Percentiles rank a stretch among this genome's conserved stretches.
Evolutionary conservation across 2,329 filamentous ascomycete species (phyloP).

Genomic region (Chrysoporthe puriensis): DNA sequence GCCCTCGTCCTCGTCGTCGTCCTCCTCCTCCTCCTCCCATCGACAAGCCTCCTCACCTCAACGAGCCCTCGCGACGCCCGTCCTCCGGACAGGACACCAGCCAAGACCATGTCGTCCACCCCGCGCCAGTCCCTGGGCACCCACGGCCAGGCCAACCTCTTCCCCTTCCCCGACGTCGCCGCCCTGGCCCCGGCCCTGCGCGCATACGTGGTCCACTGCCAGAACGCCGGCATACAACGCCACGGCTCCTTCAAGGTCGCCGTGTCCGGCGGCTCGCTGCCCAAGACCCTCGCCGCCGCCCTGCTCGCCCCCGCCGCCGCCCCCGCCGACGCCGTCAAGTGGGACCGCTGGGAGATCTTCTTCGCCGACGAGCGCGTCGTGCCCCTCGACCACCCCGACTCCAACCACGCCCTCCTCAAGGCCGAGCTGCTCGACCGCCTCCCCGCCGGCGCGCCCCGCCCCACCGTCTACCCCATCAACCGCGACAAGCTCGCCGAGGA

Average conservation of each 20-base stretch:
- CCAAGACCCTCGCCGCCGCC: conserved; percentile 82
- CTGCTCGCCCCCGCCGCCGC: conserved; percentile 64
- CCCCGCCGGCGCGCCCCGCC: conserved; percentile 64
- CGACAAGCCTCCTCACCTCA: too few species aligned
- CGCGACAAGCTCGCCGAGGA: conserved; percentile 62
- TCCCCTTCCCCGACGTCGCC: conserved; percentile 72
- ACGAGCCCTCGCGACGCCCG: too few species aligned
- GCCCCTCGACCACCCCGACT: conserved; percentile 87
- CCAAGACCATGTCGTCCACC: conserved; percentile 3
- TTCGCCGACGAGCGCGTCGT: conserved; percentile 97
- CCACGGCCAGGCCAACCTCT: conserved; percentile 66
- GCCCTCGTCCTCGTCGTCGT: too few species aligned
- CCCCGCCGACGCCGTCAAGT: conserved; percentile 68
- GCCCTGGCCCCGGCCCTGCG: conserved; percentile 78
- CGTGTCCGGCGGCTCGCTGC: conserved; percentile 91
- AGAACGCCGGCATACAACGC: conserved; percentile 77
- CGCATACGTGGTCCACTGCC: conserved; percentile 78
- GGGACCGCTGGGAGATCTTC: conserved; percentile 95
- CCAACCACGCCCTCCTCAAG: conserved; percentile 90
- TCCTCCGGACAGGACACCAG: too few species aligned
- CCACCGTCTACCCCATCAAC: conserved; percentile 81
- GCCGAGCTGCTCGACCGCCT: conserved; percentile 88
- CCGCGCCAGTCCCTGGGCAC: conserved; percentile 50
- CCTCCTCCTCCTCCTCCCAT: too few species aligned
- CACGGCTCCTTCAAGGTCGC: conserved; percentile 88